Evolutionary conservation across 352 stramenopile species (phyloP).

Genomic region (Phytopythium vexans): DNA sequence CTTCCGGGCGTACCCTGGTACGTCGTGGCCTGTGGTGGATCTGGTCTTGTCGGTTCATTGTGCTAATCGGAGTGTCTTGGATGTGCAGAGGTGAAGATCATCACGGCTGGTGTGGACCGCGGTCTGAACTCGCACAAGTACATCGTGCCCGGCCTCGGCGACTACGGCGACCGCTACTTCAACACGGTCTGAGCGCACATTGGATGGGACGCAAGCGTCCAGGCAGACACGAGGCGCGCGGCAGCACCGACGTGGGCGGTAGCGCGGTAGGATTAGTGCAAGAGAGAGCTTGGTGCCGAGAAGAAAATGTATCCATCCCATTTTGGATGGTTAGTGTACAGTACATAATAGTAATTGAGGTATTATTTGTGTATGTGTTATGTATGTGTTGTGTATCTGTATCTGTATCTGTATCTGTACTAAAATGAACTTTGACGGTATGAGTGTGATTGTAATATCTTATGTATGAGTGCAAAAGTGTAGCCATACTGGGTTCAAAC

Average conservation of each 20-base stretch:
- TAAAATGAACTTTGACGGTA: no score
- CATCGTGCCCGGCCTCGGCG: conserved; percentile 94
- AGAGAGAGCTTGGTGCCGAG: no score
- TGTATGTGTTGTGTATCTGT: no score
- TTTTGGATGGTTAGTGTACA: no score
- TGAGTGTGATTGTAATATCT: no score
- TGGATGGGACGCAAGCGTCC: background rate
- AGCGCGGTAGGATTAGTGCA: background rate
- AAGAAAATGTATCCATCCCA: no score
- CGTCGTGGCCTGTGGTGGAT: background rate
- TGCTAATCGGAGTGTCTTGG: background rate
- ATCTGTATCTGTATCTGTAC: no score
- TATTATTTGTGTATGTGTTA: no score
- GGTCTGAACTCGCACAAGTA: conserved; percentile 94
- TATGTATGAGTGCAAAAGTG: no score
- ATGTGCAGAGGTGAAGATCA: conserved; percentile 60
- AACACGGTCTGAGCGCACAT: conserved; percentile 42
- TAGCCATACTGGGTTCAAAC: no score
- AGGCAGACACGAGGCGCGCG: background rate
- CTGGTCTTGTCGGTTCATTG: conserved; percentile 3
- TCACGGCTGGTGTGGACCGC: conserved; percentile 78
- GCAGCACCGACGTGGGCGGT: background rate
- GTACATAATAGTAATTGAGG: no score
- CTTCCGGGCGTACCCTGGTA: conserved; percentile 69
- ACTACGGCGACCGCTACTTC: conserved; percentile 95